phyloP scores from a whole-genome alignment of 805 yeast species.

The Yarrowia sp. region DNA sequence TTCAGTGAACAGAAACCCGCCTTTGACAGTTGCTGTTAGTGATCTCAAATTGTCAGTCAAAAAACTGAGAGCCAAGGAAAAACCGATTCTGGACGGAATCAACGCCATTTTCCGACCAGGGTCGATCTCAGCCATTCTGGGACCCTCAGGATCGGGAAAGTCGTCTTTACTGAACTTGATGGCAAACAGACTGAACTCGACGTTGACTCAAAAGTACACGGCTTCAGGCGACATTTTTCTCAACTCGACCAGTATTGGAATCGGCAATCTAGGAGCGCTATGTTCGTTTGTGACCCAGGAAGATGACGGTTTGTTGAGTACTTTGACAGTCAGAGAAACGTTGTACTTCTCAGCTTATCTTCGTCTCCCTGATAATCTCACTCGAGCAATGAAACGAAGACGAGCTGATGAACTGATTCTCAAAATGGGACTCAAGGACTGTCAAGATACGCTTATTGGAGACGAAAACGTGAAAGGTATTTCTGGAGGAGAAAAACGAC shows the following conservation, averaged over 20 bases:
- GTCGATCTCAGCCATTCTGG: slow-evolving; percentile 73
- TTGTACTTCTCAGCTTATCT: slow-evolving; percentile 72
- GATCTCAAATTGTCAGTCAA: slow-evolving; percentile 42
- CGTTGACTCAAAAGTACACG: slow-evolving; percentile 48
- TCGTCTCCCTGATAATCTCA: slow-evolving; percentile 58
- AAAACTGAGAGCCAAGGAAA: slow-evolving; percentile 42
- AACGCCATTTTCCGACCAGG: slow-evolving; percentile 62
- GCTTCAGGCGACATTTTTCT: slow-evolving; percentile 56
- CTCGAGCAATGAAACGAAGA: slow-evolving; percentile 54
- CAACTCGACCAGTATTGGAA: slow-evolving; percentile 48
- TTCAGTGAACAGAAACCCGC: slow-evolving; percentile 39
- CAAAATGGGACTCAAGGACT: slow-evolving; percentile 73
- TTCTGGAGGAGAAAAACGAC: slow-evolving; percentile 81
- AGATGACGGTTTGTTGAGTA: slow-evolving; percentile 73
- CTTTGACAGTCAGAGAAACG: slow-evolving; percentile 80
- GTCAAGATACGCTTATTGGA: slow-evolving; percentile 77
- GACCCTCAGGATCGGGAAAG: slow-evolving; percentile 84
- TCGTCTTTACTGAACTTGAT: slow-evolving; percentile 69
- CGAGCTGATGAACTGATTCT: slow-evolving; percentile 65
- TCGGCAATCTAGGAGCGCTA: slow-evolving; percentile 43
- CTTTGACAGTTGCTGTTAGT: slow-evolving; percentile 15
- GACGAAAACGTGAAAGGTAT: slow-evolving; percentile 67
- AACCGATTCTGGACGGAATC: slow-evolving; percentile 56
- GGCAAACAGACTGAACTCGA: slow-evolving; percentile 62
- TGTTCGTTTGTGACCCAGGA: slow-evolving; percentile 85